Base-by-base conservation (phyloP, 352 stramenopile genomes). In the Phytophthora pisi region DNA sequence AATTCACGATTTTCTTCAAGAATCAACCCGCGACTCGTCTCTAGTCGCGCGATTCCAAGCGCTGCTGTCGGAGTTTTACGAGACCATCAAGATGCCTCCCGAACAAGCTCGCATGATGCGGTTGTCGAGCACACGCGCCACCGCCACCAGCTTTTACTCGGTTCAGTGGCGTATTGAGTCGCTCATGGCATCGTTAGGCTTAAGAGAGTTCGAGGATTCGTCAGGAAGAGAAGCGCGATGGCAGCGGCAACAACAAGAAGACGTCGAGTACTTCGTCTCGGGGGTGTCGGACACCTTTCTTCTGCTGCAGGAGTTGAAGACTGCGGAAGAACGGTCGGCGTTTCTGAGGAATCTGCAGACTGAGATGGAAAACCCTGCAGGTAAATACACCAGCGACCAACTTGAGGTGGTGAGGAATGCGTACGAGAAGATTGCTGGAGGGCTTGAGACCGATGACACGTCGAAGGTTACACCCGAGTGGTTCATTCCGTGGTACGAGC, bases 401-500 rank as follows among this genome's bases (percentile, higher is more conserved):
- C 3, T 59, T 36, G 18, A 15, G 11, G n/a, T n/a, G 36, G 16
- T 59, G 52, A 50, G 23, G 40, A 16, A 20, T 2, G n/a, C 40
- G 5, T 46, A 20, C 40, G 40, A 46, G 4, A 16, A 46, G 7
- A 9, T 46, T 9, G 16, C 40, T 2, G 8, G 40, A 4, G 23
- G 23, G 2, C 5, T 46, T 23, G 40, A 46, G 40, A 23, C 5
- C 3, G 40, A 46, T 46, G 16, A 4, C 38, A 4, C 16, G 24
- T 11, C 31, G 20, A 3, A 26, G 20, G 16, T 46, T 11, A 26
- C 36, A 31, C 38, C 53, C 2, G 23, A 50, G 36, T 60, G 53
- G 53, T 60, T 60, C 38, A 60, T 60, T 13, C 53, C 53, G 2
- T 60, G 38, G 53, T 60, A 60, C 15, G 53, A 60, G 7, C 42